Evolutionary conservation across 78 protist species (phyloP).

Genomic region (Goniomonas avonlea): DNA sequence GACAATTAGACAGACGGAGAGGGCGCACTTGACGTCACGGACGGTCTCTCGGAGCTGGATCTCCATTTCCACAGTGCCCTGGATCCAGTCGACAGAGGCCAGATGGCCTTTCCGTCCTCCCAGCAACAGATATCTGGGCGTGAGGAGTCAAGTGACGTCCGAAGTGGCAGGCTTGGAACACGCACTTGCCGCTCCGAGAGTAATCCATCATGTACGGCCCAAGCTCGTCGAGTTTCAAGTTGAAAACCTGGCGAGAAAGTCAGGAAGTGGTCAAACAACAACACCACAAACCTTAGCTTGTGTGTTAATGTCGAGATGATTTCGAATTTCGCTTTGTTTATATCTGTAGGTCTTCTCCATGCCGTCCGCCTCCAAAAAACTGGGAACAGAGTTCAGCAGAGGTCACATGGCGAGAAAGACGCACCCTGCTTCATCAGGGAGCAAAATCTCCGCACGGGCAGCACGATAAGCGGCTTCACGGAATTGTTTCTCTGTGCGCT

Average conservation of each 20-base stretch:
- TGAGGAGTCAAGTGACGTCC: neutral
- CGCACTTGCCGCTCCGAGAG: constrained; percentile 61
- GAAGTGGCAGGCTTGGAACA: neutral
- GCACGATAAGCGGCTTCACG: neutral
- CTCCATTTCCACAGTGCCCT: constrained; percentile 56
- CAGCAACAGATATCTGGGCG: constrained; percentile 39
- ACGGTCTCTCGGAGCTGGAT: constrained; percentile 61
- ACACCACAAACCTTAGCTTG: too few species aligned
- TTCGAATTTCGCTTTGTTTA: constrained; percentile 50
- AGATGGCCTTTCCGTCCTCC: constrained; percentile 89
- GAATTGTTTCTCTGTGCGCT: neutral
- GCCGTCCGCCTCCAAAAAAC: constrained; percentile 68
- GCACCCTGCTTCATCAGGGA: constrained; percentile 24
- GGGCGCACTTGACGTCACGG: constrained; percentile 55
- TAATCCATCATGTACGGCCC: constrained; percentile 76
- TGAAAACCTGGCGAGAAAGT: constrained; percentile 49
- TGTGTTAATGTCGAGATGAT: constrained; percentile 59
- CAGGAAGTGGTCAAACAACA: too few species aligned
- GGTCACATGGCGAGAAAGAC: neutral
- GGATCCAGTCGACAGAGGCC: constrained; percentile 71
- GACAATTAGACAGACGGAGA: too few species aligned
- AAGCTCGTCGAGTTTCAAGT: constrained; percentile 39
- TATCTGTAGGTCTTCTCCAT: constrained; percentile 67
- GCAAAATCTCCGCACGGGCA: constrained; percentile 22
- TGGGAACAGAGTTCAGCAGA: neutral